Base-by-base conservation (phyloP, 1,139 yeast genomes). In the Chernovozyma aurita region DNA sequence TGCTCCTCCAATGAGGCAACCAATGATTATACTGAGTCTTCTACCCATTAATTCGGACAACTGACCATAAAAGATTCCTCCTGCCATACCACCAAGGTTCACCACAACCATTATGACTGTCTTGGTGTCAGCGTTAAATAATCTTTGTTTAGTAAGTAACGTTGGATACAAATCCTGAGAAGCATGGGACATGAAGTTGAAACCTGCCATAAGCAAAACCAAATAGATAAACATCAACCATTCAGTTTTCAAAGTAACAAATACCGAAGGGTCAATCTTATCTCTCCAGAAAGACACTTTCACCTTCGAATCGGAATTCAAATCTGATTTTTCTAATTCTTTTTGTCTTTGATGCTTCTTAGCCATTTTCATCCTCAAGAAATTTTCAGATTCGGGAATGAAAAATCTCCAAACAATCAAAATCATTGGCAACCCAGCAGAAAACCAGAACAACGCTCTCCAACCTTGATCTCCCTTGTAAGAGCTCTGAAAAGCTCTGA, bases 391-490 rank as follows among this genome's bases (percentile, higher is more conserved):
- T 52, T 80, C 86, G 16, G 85, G 85, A 22, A 78, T 61, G 17
- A 52, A 40, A 37, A 70, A 43, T 56, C 88, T 71, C 72, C 79
- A 78, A 26, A 61, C 45, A 37, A 76, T 68, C 44, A 82, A 69
- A 15, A 80, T 54, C 29, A 76, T 71, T 20, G 84, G 80, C 11
- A 81, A 74, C 18, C 90, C 85, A 18, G 92, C 79, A 35, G 85
- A 77, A 50, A 86, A 83, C 88, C 94, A 85, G 57, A 80, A 82
- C 44, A 85, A 65, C 1, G 87, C 73, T 52, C 94, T 72, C 95
- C 95, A 85, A 1, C 76, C 71, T 46, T 76, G 73, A 3, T 61
- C 57, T 36, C 59, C 56, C 17, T 46, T 47, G 37, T 45, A 45
- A 8, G 78, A 59, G 39, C 69, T 71, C 44, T 71, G 73, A 44